Conservation (phyloP, 345 rosid species). For the Syzygium jambos region DNA sequence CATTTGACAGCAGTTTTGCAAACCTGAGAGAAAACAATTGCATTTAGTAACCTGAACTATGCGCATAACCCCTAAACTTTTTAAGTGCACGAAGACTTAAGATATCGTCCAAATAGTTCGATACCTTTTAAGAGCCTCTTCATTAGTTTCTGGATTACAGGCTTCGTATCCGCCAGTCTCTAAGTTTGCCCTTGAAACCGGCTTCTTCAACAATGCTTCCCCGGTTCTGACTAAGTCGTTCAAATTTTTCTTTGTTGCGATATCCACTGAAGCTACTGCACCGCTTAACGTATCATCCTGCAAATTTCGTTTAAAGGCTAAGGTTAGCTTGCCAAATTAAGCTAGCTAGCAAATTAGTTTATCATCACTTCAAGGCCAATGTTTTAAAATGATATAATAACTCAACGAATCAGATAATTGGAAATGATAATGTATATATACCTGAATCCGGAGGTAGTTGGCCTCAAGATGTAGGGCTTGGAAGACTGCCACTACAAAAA, state of each 20-base stretch:
- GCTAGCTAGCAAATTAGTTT: no score
- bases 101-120: background rate
- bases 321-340: no score
- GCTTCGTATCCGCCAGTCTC: constrained; percentile 41
- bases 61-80: background rate
- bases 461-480: constrained; percentile 32
- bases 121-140: constrained; percentile 35
- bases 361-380: no score
- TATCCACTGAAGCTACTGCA: constrained; percentile 40
- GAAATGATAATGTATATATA: background rate
- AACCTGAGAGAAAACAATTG: constrained; percentile 16
- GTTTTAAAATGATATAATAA: background rate
- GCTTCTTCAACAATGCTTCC: constrained; percentile 45
- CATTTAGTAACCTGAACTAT: background rate
- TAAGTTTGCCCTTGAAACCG: constrained; percentile 49
- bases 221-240: constrained; percentile 50
- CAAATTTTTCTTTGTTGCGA: constrained; percentile 49
- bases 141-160: constrained; percentile 22
- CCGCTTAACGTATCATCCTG: constrained; percentile 64
- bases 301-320: background rate
- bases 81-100: background rate
- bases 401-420: background rate
- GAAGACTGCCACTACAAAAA: no score
- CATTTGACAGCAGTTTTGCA: constrained; percentile 46
- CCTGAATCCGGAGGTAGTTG: constrained; percentile 46